Evolutionary conservation across 2,329 filamentous ascomycete genomes (phyloP).

Genomic region (Epichloe bromicola): DNA sequence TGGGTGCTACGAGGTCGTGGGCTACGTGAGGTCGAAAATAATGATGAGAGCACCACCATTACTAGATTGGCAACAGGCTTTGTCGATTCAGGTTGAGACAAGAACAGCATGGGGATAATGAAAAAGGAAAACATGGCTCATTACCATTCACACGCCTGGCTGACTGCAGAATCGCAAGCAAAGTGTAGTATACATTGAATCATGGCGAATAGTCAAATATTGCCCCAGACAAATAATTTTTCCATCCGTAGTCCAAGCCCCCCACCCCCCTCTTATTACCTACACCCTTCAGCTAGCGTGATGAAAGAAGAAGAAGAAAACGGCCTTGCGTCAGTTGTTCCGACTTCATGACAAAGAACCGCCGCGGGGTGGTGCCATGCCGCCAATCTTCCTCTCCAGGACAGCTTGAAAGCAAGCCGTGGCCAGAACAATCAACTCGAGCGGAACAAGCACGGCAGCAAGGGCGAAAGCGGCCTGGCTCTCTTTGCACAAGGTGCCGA

Average conservation of each 20-base stretch:
- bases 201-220: neutral
- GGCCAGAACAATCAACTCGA: constrained; percentile 37
- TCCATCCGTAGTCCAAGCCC: neutral
- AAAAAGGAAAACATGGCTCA: neutral
- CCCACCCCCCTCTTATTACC: neutral
- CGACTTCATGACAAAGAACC: constrained; percentile 15
- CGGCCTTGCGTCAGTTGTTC: too few species aligned
- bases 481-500: constrained; percentile 42
- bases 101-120: neutral
- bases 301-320: too few species aligned
- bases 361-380: constrained; percentile 17
- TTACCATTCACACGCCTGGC: neutral
- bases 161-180: neutral
- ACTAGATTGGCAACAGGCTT: too few species aligned
- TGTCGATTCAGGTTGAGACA: too few species aligned
- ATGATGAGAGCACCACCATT: neutral
- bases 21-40: constrained; percentile 16
- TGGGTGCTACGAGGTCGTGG: neutral
- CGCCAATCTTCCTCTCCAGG: constrained; percentile 27
- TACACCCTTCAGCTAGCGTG: too few species aligned
- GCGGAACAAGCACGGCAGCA: constrained; percentile 41
- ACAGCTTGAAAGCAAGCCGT: constrained; percentile 32
- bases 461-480: constrained; percentile 41
- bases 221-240: neutral
- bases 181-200: neutral